Evolutionary conservation across 2,329 filamentous ascomycete species (phyloP).

Genomic region (Biscogniauxia sp.): DNA sequence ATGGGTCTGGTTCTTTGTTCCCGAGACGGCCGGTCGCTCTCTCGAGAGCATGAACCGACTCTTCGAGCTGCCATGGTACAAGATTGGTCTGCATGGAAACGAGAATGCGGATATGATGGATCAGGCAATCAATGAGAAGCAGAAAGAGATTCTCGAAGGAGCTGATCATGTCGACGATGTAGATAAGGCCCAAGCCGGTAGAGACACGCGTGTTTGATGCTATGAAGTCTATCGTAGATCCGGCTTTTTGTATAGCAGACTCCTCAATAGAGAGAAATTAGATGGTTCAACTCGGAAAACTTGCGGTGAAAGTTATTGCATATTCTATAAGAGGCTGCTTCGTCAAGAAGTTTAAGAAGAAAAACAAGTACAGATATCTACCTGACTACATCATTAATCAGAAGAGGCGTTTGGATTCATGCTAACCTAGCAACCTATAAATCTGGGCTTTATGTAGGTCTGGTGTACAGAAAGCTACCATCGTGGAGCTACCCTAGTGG

Average conservation of each 20-base stretch:
- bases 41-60: slow-evolving; percentile 70
- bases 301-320: not conserved
- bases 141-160: slow-evolving; percentile 34
- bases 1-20: slow-evolving; percentile 72
- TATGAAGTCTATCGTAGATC: not conserved
- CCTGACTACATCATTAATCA: too few relatives aligned
- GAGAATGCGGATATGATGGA: slow-evolving; percentile 49
- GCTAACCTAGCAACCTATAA: too few relatives aligned
- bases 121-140: slow-evolving; percentile 43
- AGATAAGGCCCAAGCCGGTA: slow-evolving; percentile 5
- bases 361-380: not conserved
- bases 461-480: too few relatives aligned
- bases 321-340: too few relatives aligned
- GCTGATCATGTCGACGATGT: slow-evolving; percentile 36
- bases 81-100: slow-evolving; percentile 62
- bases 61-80: slow-evolving; percentile 72
- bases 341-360: not conserved
- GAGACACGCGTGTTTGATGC: slow-evolving; percentile 9
- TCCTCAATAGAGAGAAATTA: not conserved
- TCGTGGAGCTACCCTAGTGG: too few relatives aligned
- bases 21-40: slow-evolving; percentile 66
- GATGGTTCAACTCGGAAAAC: not conserved
- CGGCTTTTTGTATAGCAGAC: not conserved
- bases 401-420: too few relatives aligned
- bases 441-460: too few relatives aligned